phyloP scores from a whole-genome alignment of 495 filamentous ascomycete species.

The Trichoderma orchidacearum region DNA sequence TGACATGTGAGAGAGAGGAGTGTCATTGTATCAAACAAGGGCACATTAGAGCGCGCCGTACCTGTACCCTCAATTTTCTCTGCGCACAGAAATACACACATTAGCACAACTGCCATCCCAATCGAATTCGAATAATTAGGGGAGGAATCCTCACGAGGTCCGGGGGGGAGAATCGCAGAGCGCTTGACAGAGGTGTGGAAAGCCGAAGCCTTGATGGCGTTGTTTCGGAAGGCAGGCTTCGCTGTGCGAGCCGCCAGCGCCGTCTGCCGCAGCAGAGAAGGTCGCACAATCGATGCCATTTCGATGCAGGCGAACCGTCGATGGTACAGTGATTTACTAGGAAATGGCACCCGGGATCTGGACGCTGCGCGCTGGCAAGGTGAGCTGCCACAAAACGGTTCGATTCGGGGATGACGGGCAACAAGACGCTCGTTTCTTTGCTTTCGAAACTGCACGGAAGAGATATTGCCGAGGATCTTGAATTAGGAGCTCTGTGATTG shows the following conservation, averaged over 20 bases:
- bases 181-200: constrained; percentile 61
- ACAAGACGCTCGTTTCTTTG: not conserved
- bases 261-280: constrained; percentile 37
- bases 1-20: constrained; percentile 2
- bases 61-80: constrained; percentile 67
- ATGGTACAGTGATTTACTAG: constrained; percentile 3
- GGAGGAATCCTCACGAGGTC: constrained; percentile 44
- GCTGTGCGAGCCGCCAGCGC: constrained; percentile 19
- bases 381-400: not conserved
- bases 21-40: constrained; percentile 3
- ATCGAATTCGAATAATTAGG: not conserved
- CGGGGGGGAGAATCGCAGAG: constrained; percentile 48
- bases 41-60: constrained; percentile 28
- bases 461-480: constrained; percentile 11
- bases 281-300: constrained; percentile 44
- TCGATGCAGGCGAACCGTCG: not conserved
- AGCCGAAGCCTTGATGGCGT: constrained; percentile 35
- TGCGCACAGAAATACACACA: constrained; percentile 22
- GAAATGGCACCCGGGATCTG: not conserved
- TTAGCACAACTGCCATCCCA: constrained; percentile 17
- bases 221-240: constrained; percentile 13
- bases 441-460: not conserved
- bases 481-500: constrained; percentile 10
- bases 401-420: not conserved
- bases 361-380: not conserved